phyloP scores from a whole-genome alignment of 164 flowering plant genomes.

The Annona squamosa region DNA sequence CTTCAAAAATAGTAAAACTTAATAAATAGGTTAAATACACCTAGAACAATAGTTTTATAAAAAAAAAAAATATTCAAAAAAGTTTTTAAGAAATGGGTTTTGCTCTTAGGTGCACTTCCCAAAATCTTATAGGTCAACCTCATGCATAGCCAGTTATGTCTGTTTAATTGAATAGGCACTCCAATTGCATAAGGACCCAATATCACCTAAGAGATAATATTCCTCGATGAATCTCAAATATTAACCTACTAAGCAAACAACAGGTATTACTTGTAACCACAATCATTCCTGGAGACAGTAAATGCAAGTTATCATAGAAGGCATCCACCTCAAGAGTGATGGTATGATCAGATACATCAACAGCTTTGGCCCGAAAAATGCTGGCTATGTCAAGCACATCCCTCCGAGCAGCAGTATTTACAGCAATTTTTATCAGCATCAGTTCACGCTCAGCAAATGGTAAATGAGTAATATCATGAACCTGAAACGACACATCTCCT shows the following conservation, averaged over 20 bases:
- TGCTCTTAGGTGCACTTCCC: too few species aligned
- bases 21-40: too few species aligned
- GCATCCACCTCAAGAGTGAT: constrained; percentile 74
- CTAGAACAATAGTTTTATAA: too few species aligned
- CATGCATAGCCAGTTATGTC: too few species aligned
- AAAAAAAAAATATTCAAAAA: too few species aligned
- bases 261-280: background rate
- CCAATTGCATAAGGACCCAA: background rate
- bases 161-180: too few species aligned
- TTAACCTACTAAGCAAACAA: background rate
- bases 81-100: too few species aligned
- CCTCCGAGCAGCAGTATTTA: constrained; percentile 73
- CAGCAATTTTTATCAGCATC: constrained; percentile 94
- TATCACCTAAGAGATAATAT: background rate
- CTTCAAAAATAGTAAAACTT: too few species aligned
- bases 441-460: constrained; percentile 96
- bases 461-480: constrained; percentile 69
- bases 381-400: constrained; percentile 92
- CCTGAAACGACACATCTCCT: constrained; percentile 39
- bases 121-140: too few species aligned
- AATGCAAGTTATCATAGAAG: background rate
- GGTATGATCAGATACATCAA: constrained; percentile 95
- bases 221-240: background rate
- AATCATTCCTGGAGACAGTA: background rate
- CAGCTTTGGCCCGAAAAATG: constrained; percentile 89